These are phyloP conservation scores for Hirsutella rhossiliensis DNA, from an alignment of 2,329 filamentous ascomycete species.

Conservation along the genomic window DNA sequence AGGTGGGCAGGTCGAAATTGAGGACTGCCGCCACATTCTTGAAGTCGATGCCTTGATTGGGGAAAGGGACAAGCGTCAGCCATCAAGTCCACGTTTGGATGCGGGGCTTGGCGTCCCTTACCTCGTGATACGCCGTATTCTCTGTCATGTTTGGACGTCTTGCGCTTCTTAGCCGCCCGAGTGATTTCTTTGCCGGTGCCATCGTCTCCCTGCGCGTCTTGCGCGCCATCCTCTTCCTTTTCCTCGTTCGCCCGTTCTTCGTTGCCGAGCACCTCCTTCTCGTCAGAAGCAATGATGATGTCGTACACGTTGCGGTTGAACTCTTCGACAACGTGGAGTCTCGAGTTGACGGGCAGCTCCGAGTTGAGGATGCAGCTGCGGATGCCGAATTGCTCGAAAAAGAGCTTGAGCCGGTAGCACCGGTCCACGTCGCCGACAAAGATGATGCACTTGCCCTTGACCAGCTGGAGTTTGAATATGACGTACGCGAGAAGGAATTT, in stretches of 20 bases:
- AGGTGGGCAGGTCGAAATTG: conserved; percentile 89
- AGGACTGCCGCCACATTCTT: conserved; percentile 88
- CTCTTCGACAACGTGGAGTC: conserved; percentile 90
- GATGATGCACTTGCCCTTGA: conserved; percentile 75
- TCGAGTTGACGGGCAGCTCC: conserved; percentile 83
- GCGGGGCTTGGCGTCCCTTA: conserved; percentile 5
- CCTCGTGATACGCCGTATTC: conserved; percentile 94
- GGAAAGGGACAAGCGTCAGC: background rate
- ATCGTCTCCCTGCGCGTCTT: conserved; percentile 19
- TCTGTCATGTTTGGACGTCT: conserved; percentile 55
- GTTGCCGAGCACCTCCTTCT: conserved; percentile 69
- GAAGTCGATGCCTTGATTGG: conserved; percentile 63
- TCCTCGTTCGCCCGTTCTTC: conserved; percentile 33
- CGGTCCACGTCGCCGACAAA: conserved; percentile 73
- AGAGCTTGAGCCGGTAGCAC: conserved; percentile 87
- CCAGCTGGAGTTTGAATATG: conserved; percentile 86
- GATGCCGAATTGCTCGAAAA: conserved; percentile 93
- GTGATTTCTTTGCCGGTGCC: conserved; percentile 11
- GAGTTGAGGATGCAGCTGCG: conserved; percentile 89
- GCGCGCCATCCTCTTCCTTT: conserved; percentile 30
- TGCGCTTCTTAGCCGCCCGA: conserved; percentile 17
- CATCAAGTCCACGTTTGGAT: background rate
- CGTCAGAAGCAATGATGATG: conserved; percentile 93
- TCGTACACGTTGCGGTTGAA: conserved; percentile 97
- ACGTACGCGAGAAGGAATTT: conserved; percentile 91